Evolutionary conservation across 2,329 filamentous ascomycete species (phyloP).

Genomic region (Colletotrichum godetiae): DNA sequence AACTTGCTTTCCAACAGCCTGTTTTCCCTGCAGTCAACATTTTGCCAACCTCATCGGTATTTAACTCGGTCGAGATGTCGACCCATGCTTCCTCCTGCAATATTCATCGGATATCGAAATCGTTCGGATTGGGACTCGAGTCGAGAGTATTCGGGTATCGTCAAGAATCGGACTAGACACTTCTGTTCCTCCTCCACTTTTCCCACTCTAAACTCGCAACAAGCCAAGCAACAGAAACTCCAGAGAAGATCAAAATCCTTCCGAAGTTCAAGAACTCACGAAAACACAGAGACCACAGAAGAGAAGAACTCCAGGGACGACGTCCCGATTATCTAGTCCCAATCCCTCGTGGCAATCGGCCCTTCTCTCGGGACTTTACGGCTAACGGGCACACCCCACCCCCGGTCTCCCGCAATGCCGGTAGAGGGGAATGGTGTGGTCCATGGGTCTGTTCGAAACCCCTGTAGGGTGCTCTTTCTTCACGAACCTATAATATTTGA

Average conservation of each 20-base stretch:
- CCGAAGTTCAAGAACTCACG: background rate
- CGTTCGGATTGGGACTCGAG: background rate
- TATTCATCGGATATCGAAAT: background rate
- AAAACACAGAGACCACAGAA: background rate
- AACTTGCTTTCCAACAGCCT: no score
- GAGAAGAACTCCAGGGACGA: conserved; percentile 6
- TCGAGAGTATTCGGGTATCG: background rate
- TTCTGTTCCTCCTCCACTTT: no score
- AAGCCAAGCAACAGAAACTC: background rate
- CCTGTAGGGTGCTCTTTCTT: no score
- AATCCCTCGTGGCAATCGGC: conserved; percentile 28
- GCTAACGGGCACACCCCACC: background rate
- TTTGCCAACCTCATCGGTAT: background rate
- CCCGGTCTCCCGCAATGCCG: conserved; percentile 23
- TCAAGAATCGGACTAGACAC: background rate
- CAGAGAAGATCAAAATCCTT: background rate
- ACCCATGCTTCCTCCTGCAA: background rate
- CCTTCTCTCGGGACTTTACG: conserved; percentile 35
- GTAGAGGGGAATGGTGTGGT: conserved; percentile 18
- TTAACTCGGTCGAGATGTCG: no score
- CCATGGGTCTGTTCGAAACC: background rate
- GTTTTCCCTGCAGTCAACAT: no score
- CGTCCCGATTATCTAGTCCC: conserved; percentile 33
- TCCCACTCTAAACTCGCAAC: no score
- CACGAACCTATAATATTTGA: background rate